A percentile compares a stretch with the other conserved stretches of the same genome.
Conservation (phyloP, 2,329 filamentous ascomycete species). For the Mycosphaerella arachidis region DNA sequence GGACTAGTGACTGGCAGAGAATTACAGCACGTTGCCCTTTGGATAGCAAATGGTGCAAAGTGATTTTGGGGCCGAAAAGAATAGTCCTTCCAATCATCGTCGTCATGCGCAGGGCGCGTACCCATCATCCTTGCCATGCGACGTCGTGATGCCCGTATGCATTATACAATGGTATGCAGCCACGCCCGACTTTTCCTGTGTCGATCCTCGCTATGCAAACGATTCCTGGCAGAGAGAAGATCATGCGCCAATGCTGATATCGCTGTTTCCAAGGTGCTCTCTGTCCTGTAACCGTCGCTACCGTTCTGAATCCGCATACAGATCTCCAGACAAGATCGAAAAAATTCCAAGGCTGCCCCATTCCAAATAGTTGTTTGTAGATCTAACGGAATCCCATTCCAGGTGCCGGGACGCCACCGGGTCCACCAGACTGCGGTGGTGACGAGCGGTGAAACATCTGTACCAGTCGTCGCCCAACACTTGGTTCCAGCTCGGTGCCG, state of each 20-base stretch:
- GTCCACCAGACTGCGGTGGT: constrained; percentile 9
- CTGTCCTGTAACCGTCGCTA: background rate
- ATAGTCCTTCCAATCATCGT: background rate
- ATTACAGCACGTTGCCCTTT: background rate
- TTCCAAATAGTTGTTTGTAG: too few species aligned
- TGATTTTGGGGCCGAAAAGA: background rate
- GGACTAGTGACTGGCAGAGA: background rate
- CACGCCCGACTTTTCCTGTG: background rate
- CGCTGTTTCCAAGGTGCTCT: background rate
- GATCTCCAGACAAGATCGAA: background rate
- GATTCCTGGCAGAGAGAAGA: background rate
- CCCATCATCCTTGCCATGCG: background rate
- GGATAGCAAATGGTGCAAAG: background rate
- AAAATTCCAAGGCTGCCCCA: background rate
- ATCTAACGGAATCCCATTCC: constrained; percentile 10
- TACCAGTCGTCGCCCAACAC: constrained; percentile 69
- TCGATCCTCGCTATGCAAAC: background rate
- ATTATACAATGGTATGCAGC: background rate
- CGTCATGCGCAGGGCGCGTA: background rate
- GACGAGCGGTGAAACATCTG: constrained; percentile 58
- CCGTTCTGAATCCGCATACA: background rate
- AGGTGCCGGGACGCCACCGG: background rate
- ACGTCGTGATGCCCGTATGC: background rate
- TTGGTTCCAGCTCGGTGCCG: constrained; percentile 86
- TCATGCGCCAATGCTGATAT: background rate